Evolutionary conservation across 495 filamentous ascomycete species (phyloP).

Genomic region (Rostrohypoxylon terebratum): DNA sequence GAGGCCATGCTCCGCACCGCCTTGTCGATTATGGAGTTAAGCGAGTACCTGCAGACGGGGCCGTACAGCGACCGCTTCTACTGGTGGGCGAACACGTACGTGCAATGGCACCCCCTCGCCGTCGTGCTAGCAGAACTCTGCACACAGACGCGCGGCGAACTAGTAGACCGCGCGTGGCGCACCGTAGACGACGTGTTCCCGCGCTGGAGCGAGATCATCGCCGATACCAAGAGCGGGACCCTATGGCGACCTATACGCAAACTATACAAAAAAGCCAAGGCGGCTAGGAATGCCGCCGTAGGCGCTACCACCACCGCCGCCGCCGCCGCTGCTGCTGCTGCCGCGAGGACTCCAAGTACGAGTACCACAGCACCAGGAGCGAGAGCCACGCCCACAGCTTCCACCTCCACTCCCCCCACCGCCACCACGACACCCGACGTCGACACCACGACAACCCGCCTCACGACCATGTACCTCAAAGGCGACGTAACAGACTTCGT

Average conservation of each 20-base stretch:
- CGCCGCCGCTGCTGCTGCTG: no score
- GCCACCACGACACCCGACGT: neutral
- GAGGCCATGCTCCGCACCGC: conserved; percentile 51
- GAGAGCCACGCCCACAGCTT: neutral
- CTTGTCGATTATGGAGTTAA: conserved; percentile 50
- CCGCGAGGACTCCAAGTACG: conserved; percentile 5
- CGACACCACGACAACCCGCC: neutral
- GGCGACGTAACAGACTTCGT: neutral
- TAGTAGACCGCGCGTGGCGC: conserved; percentile 70
- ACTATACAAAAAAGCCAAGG: conserved; percentile 72
- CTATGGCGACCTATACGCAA: conserved; percentile 77
- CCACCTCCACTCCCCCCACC: neutral
- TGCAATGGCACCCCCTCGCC: conserved; percentile 80
- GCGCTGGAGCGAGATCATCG: conserved; percentile 63
- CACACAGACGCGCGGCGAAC: conserved; percentile 63
- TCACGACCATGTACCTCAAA: neutral
- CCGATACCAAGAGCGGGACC: conserved; percentile 65
- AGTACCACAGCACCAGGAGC: neutral
- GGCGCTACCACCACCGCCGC: conserved; percentile 8
- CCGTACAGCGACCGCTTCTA: conserved; percentile 42
- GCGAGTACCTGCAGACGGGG: conserved; percentile 31
- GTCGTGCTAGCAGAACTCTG: conserved; percentile 78
- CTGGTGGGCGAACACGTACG: conserved; percentile 67
- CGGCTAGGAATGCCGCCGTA: conserved; percentile 41
- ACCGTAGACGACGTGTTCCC: conserved; percentile 70